Conservation (phyloP, 345 rosid genomes). For the Eutrema heterophyllum region DNA sequence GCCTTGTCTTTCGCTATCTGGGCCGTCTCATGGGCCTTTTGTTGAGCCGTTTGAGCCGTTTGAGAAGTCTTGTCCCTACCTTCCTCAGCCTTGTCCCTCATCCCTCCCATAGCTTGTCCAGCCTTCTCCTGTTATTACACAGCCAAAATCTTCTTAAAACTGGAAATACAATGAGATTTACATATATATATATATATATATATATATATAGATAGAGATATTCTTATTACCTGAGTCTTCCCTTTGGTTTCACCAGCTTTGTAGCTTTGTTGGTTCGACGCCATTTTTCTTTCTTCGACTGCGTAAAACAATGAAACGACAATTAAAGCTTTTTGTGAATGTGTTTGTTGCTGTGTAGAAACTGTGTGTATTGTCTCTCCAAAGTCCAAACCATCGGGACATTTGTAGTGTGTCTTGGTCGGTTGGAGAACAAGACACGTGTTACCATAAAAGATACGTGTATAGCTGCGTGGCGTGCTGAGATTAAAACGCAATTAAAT, state of each 20-base stretch:
- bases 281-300: conserved; percentile 34
- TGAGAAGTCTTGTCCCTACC: conserved; percentile 24
- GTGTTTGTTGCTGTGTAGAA: conserved; percentile 5
- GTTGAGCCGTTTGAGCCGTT: background rate
- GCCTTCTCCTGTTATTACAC: conserved; percentile 26
- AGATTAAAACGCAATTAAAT: background rate
- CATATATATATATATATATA: background rate
- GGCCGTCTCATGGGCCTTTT: conserved; percentile 3
- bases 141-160: background rate
- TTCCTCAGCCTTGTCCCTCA: conserved; percentile 32
- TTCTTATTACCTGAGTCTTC: conserved; percentile 42
- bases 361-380: background rate
- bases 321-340: background rate
- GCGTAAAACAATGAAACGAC: background rate
- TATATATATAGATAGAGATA: background rate
- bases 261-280: conserved; percentile 47
- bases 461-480: conserved; percentile 21
- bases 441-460: conserved; percentile 5
- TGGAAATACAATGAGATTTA: background rate
- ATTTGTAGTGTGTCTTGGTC: conserved; percentile 33
- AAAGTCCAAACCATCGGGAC: conserved; percentile 7
- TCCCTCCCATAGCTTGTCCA: conserved; percentile 30
- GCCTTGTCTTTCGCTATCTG: conserved; percentile 25
- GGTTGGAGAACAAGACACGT: conserved; percentile 26
- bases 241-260: conserved; percentile 56